phyloP scores from a whole-genome alignment of 345 rosid species.

The Gossypium mustelinum region DNA sequence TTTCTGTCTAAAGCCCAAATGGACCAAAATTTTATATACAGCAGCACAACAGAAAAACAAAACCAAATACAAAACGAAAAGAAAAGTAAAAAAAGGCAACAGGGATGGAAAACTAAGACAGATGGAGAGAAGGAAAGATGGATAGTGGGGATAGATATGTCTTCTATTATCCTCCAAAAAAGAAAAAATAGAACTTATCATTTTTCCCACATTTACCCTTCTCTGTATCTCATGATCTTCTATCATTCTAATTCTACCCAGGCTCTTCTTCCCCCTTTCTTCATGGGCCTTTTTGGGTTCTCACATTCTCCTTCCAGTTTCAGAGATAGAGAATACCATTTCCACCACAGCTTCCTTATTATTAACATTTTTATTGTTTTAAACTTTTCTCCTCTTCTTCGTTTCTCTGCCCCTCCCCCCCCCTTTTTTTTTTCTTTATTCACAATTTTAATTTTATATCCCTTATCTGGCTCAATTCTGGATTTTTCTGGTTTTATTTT shows the following conservation, averaged over 20 bases:
- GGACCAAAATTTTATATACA: constrained; percentile 15
- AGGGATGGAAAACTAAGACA: not conserved
- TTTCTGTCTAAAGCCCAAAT: constrained; percentile 23
- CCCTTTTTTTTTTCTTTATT: not conserved
- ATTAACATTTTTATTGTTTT: not conserved
- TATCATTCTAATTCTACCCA: not conserved
- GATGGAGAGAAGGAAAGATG: constrained; percentile 8
- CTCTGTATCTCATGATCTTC: constrained; percentile 20
- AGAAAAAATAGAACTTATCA: not conserved
- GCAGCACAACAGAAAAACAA: constrained; percentile 8
- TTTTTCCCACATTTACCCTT: constrained; percentile 36
- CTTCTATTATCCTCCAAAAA: constrained; percentile 28
- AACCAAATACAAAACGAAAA: not conserved
- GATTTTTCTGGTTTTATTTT: constrained; percentile 1
- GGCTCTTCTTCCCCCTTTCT: constrained; percentile 15
- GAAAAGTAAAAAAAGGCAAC: not conserved
- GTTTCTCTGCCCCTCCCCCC: not conserved
- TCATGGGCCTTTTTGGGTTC: constrained; percentile 32
- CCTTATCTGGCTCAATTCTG: constrained; percentile 5
- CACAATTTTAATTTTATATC: not conserved
- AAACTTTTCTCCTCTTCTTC: constrained; percentile 6
- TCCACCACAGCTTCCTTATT: not conserved
- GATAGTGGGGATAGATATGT: constrained; percentile 22
- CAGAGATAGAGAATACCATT: constrained; percentile 12
- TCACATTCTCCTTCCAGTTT: constrained; percentile 15